Percentiles rank a stretch among this genome's conserved stretches.
These are phyloP conservation scores for Ricinus communis DNA, from an alignment of 345 rosid genomes.

Conservation along the genomic window DNA sequence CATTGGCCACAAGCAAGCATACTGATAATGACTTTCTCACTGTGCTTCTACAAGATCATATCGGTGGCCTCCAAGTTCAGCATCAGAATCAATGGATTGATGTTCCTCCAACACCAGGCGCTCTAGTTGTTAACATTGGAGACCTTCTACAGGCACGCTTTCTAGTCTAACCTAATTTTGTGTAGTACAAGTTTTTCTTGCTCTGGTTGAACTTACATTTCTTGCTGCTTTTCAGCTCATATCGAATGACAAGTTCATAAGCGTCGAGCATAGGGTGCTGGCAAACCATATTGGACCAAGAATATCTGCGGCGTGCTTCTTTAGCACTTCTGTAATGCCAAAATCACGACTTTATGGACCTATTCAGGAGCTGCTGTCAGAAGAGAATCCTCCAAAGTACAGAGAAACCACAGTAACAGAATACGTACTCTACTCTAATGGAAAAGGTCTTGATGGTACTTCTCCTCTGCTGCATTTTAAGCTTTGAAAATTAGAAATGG, in stretches of 20 bases:
- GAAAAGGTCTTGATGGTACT: slow-evolving; percentile 19
- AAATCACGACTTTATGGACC: slow-evolving; percentile 18
- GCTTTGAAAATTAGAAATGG: not conserved
- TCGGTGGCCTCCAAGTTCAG: slow-evolving; percentile 12
- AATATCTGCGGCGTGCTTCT: slow-evolving; percentile 22
- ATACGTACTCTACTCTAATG: not conserved
- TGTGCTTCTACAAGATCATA: slow-evolving; percentile 12
- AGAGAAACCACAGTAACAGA: slow-evolving; percentile 12
- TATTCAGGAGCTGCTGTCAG: slow-evolving; percentile 20
- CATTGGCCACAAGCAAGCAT: slow-evolving; percentile 5
- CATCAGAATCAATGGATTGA: slow-evolving; percentile 4
- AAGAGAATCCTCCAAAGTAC: slow-evolving; percentile 15
- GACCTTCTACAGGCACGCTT: slow-evolving; percentile 8
- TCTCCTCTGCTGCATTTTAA: slow-evolving; percentile 13
- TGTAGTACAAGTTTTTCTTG: too few relatives aligned
- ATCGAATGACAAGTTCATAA: slow-evolving; percentile 25
- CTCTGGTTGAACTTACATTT: not conserved
- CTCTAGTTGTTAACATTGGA: not conserved
- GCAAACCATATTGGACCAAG: slow-evolving; percentile 21
- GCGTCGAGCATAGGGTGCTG: slow-evolving; percentile 24
- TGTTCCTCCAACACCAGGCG: slow-evolving; percentile 1
- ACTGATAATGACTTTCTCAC: slow-evolving; percentile 10
- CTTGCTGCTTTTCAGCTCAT: slow-evolving; percentile 16
- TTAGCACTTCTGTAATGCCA: slow-evolving; percentile 11
- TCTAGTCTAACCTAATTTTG: too few relatives aligned